A percentile compares a stretch with the other conserved stretches of the same genome.
Evolutionary conservation across 1,139 yeast genomes (phyloP).

Genomic region (Kodamaea sp.): DNA sequence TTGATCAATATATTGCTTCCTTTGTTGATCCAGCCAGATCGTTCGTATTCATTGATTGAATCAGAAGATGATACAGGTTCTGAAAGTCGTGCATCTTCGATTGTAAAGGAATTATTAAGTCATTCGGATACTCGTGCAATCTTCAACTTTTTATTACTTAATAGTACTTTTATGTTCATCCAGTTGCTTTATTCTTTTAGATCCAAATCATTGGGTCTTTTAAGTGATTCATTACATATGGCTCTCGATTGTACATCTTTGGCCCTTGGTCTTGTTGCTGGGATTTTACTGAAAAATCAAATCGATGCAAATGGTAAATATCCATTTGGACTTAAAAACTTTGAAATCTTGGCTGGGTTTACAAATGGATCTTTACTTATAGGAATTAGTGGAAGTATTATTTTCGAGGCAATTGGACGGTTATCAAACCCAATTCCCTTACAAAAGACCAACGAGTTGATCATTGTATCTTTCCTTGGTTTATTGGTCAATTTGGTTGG

Average conservation of each 20-base stretch:
- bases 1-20: conserved; percentile 17
- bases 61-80: conserved; percentile 1
- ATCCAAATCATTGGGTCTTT: conserved; percentile 84
- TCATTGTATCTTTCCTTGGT: conserved; percentile 82
- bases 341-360: conserved; percentile 91
- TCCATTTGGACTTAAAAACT: conserved; percentile 82
- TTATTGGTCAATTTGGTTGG: conserved; percentile 87
- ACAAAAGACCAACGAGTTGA: conserved; percentile 78
- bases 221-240: conserved; percentile 96
- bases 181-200: conserved; percentile 88
- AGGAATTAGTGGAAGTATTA: conserved; percentile 85
- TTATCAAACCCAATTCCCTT: conserved; percentile 71
- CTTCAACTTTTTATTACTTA: conserved; percentile 78
- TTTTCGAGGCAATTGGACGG: conserved; percentile 83
- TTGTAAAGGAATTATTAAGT: conserved; percentile 40
- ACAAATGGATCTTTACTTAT: conserved; percentile 85
- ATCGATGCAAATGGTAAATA: conserved; percentile 58
- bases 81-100: no score
- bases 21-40: conserved; percentile 17
- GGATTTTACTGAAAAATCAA: conserved; percentile 49
- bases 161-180: conserved; percentile 89
- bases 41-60: conserved; percentile 7
- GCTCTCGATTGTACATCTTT: conserved; percentile 89
- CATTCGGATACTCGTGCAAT: conserved; percentile 84
- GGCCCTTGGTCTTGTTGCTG: conserved; percentile 85